Evolutionary conservation across 257 asterid genomes (phyloP), one percentile per base, ranked within the genome.

Genomic region (Solanum commersonii): DNA sequence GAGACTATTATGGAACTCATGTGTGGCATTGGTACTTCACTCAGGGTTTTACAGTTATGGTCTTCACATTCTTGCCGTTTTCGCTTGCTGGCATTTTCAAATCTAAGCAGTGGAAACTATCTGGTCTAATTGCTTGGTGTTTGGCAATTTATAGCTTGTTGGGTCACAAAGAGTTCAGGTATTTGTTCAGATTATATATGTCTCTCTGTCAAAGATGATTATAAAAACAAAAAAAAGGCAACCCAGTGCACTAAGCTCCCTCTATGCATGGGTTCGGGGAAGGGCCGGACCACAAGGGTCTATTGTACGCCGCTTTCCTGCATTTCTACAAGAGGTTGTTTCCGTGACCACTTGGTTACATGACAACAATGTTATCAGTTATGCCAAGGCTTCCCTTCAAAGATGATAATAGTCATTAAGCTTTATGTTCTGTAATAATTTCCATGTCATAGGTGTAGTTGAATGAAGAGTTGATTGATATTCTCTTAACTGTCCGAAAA

Each of bases 111-210:
- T 87, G 95, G 95, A 97, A 94, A 91, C 91, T 97, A 83, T 76
- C 98, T 84, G 99, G 98, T 70, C 92, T 96, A 65, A 84, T 95
- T 84, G 92, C 93, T 79, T 97, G 99, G 99, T 95, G 95, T 88
- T 92, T 97, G 92, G 99, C 95, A 88, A 84, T 92, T 77, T 97
- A 97, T 90, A 97, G 99, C 91, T 88, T 97, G 87, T 95, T 96
- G 59, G 98, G 99, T 78, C 99, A 97, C 95, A 97, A 97, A 91
- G 99, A 97, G 87, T 97, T 97, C 95, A 97, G 99, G 99, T 97
- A 91, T 85, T 35, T 87, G 78, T 15, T 82, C 73, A 40, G 35
- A 86, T 71, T 44, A 18, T 16, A 71, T 44, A 40, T 49, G 23
- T 74, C 35, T 73, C 3, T 23, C 60, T 76, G 73, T 31, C 77